These are phyloP conservation scores for Pestalotiopsis sp. DNA, from an alignment of 2,329 filamentous ascomycete species.

Conservation along the genomic window DNA sequence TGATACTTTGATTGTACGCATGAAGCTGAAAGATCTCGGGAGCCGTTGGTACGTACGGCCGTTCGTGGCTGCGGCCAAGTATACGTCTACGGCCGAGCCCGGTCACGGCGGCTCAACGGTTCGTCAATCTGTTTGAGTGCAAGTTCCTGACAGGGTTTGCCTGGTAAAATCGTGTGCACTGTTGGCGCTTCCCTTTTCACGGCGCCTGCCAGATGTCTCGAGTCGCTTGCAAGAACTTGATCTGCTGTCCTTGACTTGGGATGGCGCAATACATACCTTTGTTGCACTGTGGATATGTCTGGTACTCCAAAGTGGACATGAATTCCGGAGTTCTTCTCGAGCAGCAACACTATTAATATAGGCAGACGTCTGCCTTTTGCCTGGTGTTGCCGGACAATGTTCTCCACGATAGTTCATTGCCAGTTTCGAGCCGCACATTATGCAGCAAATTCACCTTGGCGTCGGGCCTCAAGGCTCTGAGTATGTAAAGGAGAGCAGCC, in stretches of 20 bases:
- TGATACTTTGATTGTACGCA: not conserved
- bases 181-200: not conserved
- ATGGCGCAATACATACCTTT: not conserved
- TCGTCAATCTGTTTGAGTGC: too few relatives aligned
- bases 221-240: not conserved
- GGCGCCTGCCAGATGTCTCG: not conserved
- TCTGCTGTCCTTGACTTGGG: not conserved
- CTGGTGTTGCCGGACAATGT: not conserved
- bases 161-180: too few relatives aligned
- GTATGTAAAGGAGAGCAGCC: not conserved
- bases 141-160: too few relatives aligned
- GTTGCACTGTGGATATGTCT: not conserved
- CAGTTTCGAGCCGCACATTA: not conserved
- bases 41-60: too few relatives aligned
- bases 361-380: not conserved
- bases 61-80: too few relatives aligned
- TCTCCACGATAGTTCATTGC: not conserved
- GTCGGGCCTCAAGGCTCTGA: not conserved
- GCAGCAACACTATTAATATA: not conserved
- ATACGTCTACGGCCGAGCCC: too few relatives aligned
- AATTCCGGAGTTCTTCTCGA: not conserved
- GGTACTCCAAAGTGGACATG: not conserved
- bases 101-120: too few relatives aligned
- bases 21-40: too few relatives aligned
- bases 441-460: not conserved